Base-by-base conservation (phyloP, 2,329 filamentous ascomycete genomes). In the Penicillium crustosum region DNA sequence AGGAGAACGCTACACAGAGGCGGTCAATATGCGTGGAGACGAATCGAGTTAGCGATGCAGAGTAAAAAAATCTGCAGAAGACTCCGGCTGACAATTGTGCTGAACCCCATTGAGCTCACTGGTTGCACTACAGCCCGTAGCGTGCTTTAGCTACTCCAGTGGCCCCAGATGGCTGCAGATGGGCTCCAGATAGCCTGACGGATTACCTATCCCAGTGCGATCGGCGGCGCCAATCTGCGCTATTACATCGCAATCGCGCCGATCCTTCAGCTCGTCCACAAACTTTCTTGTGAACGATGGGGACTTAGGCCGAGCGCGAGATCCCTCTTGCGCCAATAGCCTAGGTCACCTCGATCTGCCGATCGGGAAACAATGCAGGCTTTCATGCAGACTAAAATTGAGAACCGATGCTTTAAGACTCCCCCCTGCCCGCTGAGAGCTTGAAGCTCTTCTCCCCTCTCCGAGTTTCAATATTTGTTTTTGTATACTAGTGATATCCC, bases 191-290 rank as follows among this genome's bases (percentile, higher is more conserved):
- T 57, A 55, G 39, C 39, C 48, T 49, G 54, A 44, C 44, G 25
- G 17, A 19, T 55, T 61, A 21, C 65, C 64, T 56, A 62, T 65
- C 55, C 49, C 8, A 23, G 57, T 35, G 35, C 44, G 62, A 65
- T 62, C 57, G 36, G 62, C 64, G 21, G 52, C 58, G 36, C 58
- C 52, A 61, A 61, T 66, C 65, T 65, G 58, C 62, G 57, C 65
- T 64, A 67, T 67, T 67, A 62, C 64, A 65, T 64, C 58, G 55
- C 59, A 60, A 67, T 64, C 62, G 55, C 52, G 65, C 55, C 53
- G 65, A 67, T 65, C 65, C 54, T 43, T 60, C 59, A 66, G 57
- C 62, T 63, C 58, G 48, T 31, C 59, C 48, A 21, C 47, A 50
- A 61, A 60, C 51, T 41, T 41, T 53, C 49, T 61, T 29, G 53